A percentile compares a stretch with the other conserved stretches of the same genome.
phyloP scores from a whole-genome alignment of 495 filamentous ascomycete species.

The Hypoxylon fragiforme region DNA sequence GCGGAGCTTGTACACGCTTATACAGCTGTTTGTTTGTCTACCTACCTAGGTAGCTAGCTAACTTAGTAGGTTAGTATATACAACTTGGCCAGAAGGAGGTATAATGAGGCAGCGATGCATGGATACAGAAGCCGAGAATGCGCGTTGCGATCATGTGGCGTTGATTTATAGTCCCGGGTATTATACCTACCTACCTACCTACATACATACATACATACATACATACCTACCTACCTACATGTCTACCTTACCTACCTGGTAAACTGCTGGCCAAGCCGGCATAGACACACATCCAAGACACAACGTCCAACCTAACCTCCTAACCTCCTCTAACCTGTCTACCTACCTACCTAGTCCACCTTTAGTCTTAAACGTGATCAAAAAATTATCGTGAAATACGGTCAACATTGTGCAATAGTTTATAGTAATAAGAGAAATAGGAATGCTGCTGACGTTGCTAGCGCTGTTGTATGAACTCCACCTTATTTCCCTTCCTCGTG shows the following conservation, averaged over 20 bases:
- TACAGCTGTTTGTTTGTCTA: neutral
- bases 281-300: neutral
- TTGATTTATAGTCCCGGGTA: conserved; percentile 14
- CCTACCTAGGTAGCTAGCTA: too few species aligned
- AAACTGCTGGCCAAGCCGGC: too few species aligned
- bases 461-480: conserved; percentile 20
- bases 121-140: conserved; percentile 20
- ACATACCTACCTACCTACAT: too few species aligned
- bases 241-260: too few species aligned
- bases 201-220: too few species aligned
- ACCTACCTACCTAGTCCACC: conserved; percentile 1
- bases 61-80: neutral
- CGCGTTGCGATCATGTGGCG: conserved; percentile 34
- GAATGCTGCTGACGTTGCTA: conserved; percentile 26
- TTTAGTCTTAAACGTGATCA: conserved; percentile 24
- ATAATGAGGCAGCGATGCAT: conserved; percentile 31
- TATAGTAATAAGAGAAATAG: conserved; percentile 12
- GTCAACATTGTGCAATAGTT: conserved; percentile 24
- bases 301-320: conserved; percentile 18
- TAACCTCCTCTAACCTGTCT: neutral
- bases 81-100: neutral
- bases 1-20: conserved; percentile 10
- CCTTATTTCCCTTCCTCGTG: conserved; percentile 14
- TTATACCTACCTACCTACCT: too few species aligned
- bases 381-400: conserved; percentile 19